Conservation (phyloP, 176 grass and related monocot genomes). For the Sorghum bicolor region Sorghum_bicolor_NCBIv3 NC_012875.2:54082001-54082500, state of each 20-base stretch:
- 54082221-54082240: slow-evolving; percentile 81
- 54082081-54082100: not conserved
- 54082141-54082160: slow-evolving; percentile 23
- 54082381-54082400: slow-evolving; percentile 47
- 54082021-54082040: not conserved
- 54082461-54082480: not conserved
- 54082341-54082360: slow-evolving; percentile 82
- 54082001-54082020: not conserved
- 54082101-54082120: slow-evolving; percentile 13
- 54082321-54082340: slow-evolving; percentile 97
- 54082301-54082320: slow-evolving; percentile 95
- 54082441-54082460: not conserved
- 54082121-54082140: not conserved
- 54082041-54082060: not conserved
- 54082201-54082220: slow-evolving; percentile 96
- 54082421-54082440: not conserved
- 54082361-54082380: slow-evolving; percentile 74
- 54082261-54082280: slow-evolving; percentile 81
- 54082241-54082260: slow-evolving; percentile 93
- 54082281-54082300: slow-evolving; percentile 85
- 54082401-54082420: slow-evolving; percentile 37
- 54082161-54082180: slow-evolving; percentile 33
- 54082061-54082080: not conserved
- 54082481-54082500: not conserved
- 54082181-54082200: slow-evolving; percentile 78